Conservation (phyloP, 371 early-diverging fungal species). For the Rhizomucor pusillus region DNA sequence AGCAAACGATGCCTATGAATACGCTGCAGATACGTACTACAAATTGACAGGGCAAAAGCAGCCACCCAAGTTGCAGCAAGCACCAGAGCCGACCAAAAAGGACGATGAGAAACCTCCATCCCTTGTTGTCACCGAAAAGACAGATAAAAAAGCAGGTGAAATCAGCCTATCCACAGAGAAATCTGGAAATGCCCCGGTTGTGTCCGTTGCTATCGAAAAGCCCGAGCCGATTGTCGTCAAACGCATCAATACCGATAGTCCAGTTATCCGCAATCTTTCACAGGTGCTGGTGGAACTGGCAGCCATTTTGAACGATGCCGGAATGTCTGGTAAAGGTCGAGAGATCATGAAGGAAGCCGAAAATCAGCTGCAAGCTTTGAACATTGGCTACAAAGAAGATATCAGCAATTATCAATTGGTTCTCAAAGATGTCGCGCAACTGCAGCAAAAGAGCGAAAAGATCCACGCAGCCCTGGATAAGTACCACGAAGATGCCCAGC, state of each 20-base stretch:
- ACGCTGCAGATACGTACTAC: constrained; percentile 18
- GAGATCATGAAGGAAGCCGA: constrained; percentile 24
- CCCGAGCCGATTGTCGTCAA: constrained; percentile 21
- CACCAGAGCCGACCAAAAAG: constrained; percentile 1
- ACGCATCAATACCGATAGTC: constrained; percentile 17
- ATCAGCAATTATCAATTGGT: constrained; percentile 20
- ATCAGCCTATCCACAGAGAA: constrained; percentile 10
- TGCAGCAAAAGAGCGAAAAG: constrained; percentile 15
- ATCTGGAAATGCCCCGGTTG: constrained; percentile 1
- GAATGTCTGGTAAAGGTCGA: constrained; percentile 25
- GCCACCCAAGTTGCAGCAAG: background rate
- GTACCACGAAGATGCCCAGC: constrained; percentile 15
- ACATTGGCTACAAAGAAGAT: constrained; percentile 13
- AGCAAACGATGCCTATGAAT: constrained; percentile 20
- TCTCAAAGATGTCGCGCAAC: constrained; percentile 16
- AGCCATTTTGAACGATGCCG: constrained; percentile 30
- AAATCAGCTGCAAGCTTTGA: constrained; percentile 18
- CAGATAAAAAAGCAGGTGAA: constrained; percentile 7
- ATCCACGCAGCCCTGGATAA: constrained; percentile 17
- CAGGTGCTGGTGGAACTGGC: constrained; percentile 24
- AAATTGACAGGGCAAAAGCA: constrained; percentile 24
- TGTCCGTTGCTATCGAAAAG: constrained; percentile 9
- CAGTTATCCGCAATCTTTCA: constrained; percentile 21
- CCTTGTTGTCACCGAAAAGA: background rate
- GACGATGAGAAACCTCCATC: constrained; percentile 2